phyloP scores from a whole-genome alignment of 148 eudicot genomes.

The Dianthus caryophyllus region DNA sequence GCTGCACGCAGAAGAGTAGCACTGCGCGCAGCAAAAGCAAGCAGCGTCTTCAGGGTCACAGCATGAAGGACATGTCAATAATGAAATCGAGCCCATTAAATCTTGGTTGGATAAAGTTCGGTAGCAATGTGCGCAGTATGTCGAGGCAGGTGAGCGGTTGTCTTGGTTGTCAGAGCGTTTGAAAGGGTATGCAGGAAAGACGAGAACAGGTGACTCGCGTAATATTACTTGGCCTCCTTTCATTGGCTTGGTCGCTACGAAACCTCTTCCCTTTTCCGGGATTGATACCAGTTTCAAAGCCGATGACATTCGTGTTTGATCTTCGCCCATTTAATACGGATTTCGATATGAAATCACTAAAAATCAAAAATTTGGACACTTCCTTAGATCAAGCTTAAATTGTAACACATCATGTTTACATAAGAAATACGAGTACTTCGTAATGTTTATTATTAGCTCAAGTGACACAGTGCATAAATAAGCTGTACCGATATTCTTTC shows the following conservation, averaged over 20 bases:
- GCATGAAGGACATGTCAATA: slow-evolving; percentile 46
- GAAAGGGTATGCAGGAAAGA: slow-evolving; percentile 50
- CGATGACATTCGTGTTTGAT: slow-evolving; percentile 3
- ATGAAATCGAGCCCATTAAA: background rate
- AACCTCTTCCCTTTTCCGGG: slow-evolving; percentile 61
- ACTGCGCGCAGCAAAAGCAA: slow-evolving; percentile 47
- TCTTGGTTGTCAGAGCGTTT: slow-evolving; percentile 12
- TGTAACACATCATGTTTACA: too few relatives aligned
- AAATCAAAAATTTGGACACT: too few relatives aligned
- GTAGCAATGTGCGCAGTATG: slow-evolving; percentile 67
- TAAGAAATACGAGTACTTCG: too few relatives aligned
- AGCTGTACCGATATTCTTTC: too few relatives aligned
- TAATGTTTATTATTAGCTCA: too few relatives aligned
- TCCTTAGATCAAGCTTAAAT: too few relatives aligned
- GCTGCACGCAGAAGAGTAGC: slow-evolving; percentile 38
- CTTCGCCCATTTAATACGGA: background rate
- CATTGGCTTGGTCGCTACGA: slow-evolving; percentile 45
- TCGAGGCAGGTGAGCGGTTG: slow-evolving; percentile 4
- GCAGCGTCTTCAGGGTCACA: slow-evolving; percentile 29
- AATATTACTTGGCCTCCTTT: slow-evolving; percentile 66
- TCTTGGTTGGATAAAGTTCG: slow-evolving; percentile 23
- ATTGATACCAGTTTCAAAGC: slow-evolving; percentile 37
- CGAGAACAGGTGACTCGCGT: slow-evolving; percentile 62
- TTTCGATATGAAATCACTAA: background rate
- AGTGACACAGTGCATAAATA: too few relatives aligned